phyloP scores from a whole-genome alignment of 2,329 filamentous ascomycete genomes.

The Pyrenophora seminiperda region DNA sequence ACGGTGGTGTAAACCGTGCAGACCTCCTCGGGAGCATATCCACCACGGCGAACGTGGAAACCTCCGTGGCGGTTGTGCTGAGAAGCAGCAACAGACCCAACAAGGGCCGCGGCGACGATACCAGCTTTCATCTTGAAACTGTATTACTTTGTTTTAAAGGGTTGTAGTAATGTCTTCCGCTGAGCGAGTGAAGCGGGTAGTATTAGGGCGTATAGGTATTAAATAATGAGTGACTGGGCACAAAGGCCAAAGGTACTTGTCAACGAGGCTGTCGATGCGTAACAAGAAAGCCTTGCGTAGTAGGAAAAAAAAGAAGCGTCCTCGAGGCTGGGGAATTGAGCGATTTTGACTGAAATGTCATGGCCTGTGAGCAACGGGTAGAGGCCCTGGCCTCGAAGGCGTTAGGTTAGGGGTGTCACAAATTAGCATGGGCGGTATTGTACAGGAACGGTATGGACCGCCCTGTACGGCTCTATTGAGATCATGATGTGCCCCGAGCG shows the following conservation, averaged over 20 bases:
- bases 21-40: constrained; percentile 59
- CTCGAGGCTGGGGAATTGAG: constrained; percentile 26
- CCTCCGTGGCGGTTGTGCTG: constrained; percentile 69
- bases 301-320: constrained; percentile 23
- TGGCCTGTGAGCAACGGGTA: constrained; percentile 21
- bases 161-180: constrained; percentile 62
- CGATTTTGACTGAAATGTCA: constrained; percentile 39
- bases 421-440: constrained; percentile 32
- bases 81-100: constrained; percentile 59
- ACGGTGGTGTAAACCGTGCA: constrained; percentile 75
- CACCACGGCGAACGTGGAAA: constrained; percentile 61
- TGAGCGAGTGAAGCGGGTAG: constrained; percentile 84
- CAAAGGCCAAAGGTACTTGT: constrained; percentile 40
- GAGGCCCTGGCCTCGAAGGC: constrained; percentile 22
- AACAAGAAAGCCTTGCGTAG: constrained; percentile 41
- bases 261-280: constrained; percentile 42
- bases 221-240: constrained; percentile 46
- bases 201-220: constrained; percentile 27
- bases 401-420: constrained; percentile 43
- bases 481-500: constrained; percentile 32
- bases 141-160: constrained; percentile 38
- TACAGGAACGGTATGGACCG: constrained; percentile 34
- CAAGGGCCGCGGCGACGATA: constrained; percentile 64
- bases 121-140: constrained; percentile 73
- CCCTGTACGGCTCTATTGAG: constrained; percentile 27